Evolutionary conservation across 2,329 filamentous ascomycete genomes (phyloP), one percentile per base, ranked within the genome.

Genomic region (Fusarium buxicola): DNA sequence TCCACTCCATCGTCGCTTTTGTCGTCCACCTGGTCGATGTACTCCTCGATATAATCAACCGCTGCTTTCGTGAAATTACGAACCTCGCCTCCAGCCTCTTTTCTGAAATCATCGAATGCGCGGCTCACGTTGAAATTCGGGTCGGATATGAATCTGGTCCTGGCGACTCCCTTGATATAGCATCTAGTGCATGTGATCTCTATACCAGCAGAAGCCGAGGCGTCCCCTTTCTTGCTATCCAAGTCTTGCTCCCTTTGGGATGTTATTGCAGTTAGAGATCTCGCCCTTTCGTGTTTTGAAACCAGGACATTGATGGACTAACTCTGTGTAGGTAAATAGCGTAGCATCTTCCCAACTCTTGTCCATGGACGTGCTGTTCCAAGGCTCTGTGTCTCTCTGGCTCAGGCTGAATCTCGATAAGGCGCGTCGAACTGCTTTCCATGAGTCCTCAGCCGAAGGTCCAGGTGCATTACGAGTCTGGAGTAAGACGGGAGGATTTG

Each of bases 1-100:
- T 58, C 58, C n/a, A 58, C 16, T n/a, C 55, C 55, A 21, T 61
- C 55, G 10, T 44, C 35, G 7, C 55, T 8, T 3, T 58, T 55
- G 1, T 3, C 18, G 11, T 9, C 27, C 31, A 58, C 55, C n/a
- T n/a, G 16, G 8, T 58, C 27, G 27, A 58, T 31, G 28, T 55
- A 55, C 7, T 51, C 31, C 11, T 58, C 55, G 7, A 61, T 35
- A 31, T 58, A 61, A 41, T 51, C 48, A 3, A 50, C 45, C 12
- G 13, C 46, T 39, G 21, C 21, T 6, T 6, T 59, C 43, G 32
- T 28, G 28, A 45, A 15, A n/a, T 25, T 31, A 30, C 15, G 11
- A 28, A 43, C 21, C 16, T 43, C 25, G n/a, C 7, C 30, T 7
- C n/a, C 10, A 9, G 30, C 40, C 25, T 43, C 15, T 10, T 18